These are phyloP conservation scores for Euptelea pleiosperma DNA, from an alignment of 164 flowering plant genomes.

Conservation along the genomic window DNA sequence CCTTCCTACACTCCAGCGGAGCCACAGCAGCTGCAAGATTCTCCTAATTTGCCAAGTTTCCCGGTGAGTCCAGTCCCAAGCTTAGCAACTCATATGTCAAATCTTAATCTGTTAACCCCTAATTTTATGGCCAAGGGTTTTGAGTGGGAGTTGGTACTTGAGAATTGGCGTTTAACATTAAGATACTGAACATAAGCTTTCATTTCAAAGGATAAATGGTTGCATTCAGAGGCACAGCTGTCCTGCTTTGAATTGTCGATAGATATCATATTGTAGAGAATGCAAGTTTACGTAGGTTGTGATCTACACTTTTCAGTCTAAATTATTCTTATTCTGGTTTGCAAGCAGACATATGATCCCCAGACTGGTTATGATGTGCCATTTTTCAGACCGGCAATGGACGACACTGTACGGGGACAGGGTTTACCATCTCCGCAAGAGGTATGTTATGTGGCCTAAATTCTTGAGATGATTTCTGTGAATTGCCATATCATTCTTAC, in stretches of 20 bases:
- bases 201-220: too few species aligned
- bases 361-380: conserved; percentile 66
- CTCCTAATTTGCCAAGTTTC: conserved; percentile 50
- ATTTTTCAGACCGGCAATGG: conserved; percentile 66
- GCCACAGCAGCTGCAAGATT: conserved; percentile 54
- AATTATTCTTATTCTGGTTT: conserved; percentile 3
- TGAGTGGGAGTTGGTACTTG: too few species aligned
- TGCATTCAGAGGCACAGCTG: too few species aligned
- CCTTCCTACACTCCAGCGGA: conserved; percentile 52
- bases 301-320: background rate
- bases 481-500: background rate
- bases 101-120: too few species aligned
- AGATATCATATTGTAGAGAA: background rate
- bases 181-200: too few species aligned
- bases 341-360: conserved; percentile 67
- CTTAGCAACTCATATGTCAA: background rate
- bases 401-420: conserved; percentile 58
- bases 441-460: conserved; percentile 34
- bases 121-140: too few species aligned
- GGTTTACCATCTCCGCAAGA: conserved; percentile 70
- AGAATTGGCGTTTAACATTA: too few species aligned
- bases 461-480: background rate
- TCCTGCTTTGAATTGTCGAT: background rate
- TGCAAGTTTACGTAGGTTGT: background rate
- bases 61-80: conserved; percentile 43